phyloP scores from a whole-genome alignment of 2,329 filamentous ascomycete genomes.

The Metarhizium brunneum region DNA sequence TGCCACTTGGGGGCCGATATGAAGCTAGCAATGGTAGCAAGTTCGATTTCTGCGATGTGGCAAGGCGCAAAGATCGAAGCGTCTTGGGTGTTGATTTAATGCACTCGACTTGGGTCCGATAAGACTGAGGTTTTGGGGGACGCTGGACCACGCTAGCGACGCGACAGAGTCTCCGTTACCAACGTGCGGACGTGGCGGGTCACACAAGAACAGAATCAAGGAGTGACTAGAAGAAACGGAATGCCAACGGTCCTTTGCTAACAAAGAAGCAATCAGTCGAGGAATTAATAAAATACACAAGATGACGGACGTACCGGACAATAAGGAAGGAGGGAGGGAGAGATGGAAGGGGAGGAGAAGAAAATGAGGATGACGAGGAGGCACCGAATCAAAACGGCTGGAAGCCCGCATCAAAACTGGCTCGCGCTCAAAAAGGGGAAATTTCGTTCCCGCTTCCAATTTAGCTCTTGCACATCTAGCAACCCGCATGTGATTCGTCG shows the following conservation, averaged over 20 bases:
- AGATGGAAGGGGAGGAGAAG: conserved; percentile 10
- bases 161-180: background rate
- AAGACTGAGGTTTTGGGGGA: background rate
- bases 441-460: conserved; percentile 17
- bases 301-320: conserved; percentile 8
- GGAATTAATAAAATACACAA: conserved; percentile 13
- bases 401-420: conserved; percentile 7
- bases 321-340: conserved; percentile 13
- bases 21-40: background rate
- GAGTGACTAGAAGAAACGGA: conserved; percentile 26
- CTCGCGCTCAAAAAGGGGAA: conserved; percentile 25
- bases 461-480: conserved; percentile 6
- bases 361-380: conserved; percentile 4
- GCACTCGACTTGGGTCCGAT: background rate
- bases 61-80: background rate
- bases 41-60: background rate
- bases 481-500: conserved; percentile 24
- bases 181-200: conserved; percentile 1
- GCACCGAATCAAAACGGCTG: background rate
- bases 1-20: conserved; percentile 12
- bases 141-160: background rate
- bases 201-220: conserved; percentile 14
- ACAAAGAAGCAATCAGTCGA: background rate
- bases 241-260: conserved; percentile 6
- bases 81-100: background rate